Evolutionary conservation across 306 rosid species (phyloP), one percentile per base, ranked within the genome.

Genomic region (Abrus pulchellus): DNA sequence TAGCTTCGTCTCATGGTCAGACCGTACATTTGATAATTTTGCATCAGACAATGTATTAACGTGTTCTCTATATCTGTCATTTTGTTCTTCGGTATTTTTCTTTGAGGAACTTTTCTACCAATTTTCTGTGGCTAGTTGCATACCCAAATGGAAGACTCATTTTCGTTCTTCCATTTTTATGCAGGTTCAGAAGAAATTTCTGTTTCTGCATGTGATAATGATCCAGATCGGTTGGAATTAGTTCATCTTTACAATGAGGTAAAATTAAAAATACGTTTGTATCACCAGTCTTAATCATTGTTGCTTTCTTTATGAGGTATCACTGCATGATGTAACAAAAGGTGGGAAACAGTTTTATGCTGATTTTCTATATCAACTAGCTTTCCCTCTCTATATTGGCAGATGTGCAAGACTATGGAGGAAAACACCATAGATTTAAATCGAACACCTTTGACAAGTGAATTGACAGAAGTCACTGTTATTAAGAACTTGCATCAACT

Each of bases 241-340:
- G 86, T 84, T 83, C 92, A 80, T 14, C 93, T 96, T 72, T 96
- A 93, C 82, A 96, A 96, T 13, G 87, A 92, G 94, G 99, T 93
- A 87, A 69, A 10, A 71, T 34, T 62, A 20, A 20, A 20, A 20
- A 20, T 20, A 20, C 20, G 20, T 20, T 20, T 20, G 20, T 20
- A 20, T 20, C 20, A 20, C 20, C 20, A 20, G 20, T 20, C 20
- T 20, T 20, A 20, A 20, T 20, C 20, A 20, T 20, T 20, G 20
- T 20, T 20, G 56, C 63, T 30, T 60, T 4, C 38, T 76, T 56
- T 66, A n/a, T 64, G 45, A 59, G 59, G 43, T 67, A 32, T 60
- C 53, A 27, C 38, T 75, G 20, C 20, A 20, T 20, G 8, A 30
- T 64, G 5, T 48, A 29, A 62, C 47, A 44, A 41, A 56, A 43